Percentiles rank a stretch among this genome's conserved stretches.
Evolutionary conservation across 768 basidiomycete genomes (phyloP).

Genomic region (Pleurotus pulmonarius): DNA sequence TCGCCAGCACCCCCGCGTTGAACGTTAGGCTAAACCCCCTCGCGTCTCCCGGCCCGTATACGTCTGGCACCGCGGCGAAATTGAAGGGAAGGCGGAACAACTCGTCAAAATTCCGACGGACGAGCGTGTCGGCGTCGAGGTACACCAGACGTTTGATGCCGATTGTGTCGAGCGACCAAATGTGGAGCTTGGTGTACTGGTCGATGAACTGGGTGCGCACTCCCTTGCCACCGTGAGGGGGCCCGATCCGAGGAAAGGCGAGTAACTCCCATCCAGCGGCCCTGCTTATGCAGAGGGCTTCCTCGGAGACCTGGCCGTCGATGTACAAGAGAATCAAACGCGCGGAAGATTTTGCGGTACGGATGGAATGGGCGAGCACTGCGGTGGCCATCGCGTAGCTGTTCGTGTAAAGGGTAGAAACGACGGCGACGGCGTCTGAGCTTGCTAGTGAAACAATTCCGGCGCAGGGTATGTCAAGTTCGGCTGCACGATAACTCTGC

Average conservation of each 20-base stretch:
- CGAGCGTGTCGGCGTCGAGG: conserved; percentile 41
- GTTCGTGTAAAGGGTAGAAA: conserved; percentile 25
- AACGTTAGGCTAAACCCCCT: conserved; percentile 31
- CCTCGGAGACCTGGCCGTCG: conserved; percentile 28
- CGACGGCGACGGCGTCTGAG: conserved; percentile 16
- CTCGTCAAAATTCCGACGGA: conserved; percentile 38
- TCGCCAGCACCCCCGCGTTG: conserved; percentile 36
- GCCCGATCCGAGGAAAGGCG: conserved; percentile 31
- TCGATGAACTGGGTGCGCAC: conserved; percentile 31
- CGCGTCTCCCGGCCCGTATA: conserved; percentile 19
- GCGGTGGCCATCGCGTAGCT: conserved; percentile 23
- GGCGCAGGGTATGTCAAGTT: neutral
- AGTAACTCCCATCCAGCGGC: conserved; percentile 35
- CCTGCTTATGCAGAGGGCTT: conserved; percentile 34
- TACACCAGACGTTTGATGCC: conserved; percentile 31
- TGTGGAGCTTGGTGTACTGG: conserved; percentile 39
- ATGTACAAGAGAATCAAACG: conserved; percentile 24
- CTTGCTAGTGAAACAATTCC: conserved; percentile 7
- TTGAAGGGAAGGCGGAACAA: conserved; percentile 36
- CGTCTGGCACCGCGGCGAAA: conserved; percentile 39
- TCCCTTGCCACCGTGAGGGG: conserved; percentile 32
- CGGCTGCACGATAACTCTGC: no score
- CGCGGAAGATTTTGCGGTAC: conserved; percentile 18
- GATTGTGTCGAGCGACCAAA: conserved; percentile 32
- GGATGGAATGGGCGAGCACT: conserved; percentile 24